Evolutionary conservation across 2,329 filamentous ascomycete species (phyloP).

Genomic region (Xylariaceae sp.): DNA sequence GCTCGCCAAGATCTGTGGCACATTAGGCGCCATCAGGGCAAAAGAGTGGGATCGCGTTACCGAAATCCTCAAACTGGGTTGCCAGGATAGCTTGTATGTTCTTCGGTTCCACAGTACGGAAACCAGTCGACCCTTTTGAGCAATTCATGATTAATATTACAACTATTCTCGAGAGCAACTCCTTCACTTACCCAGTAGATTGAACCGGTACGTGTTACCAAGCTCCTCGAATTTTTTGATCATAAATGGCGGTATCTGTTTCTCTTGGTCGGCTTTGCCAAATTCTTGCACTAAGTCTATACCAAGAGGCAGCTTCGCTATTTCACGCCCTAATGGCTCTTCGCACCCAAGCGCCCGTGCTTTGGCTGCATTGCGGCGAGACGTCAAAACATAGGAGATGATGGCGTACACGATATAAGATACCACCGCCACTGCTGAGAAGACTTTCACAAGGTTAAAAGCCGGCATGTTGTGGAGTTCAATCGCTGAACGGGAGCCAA

Average conservation of each 20-base stretch:
- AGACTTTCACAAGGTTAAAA: too few species aligned
- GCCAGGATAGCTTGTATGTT: neutral
- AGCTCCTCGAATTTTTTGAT: neutral
- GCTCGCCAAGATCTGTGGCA: neutral
- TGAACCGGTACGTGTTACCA: neutral
- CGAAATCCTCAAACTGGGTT: neutral
- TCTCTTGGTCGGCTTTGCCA: neutral
- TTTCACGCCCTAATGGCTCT: neutral
- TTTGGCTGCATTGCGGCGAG: neutral
- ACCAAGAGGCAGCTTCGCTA: neutral
- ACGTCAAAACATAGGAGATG: neutral
- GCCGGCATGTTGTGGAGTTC: too few species aligned
- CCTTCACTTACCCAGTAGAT: neutral
- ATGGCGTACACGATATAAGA: neutral
- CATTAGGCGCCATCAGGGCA: neutral
- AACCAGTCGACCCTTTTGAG: constrained; percentile 3
- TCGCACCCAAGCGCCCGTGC: neutral
- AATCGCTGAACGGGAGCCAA: too few species aligned
- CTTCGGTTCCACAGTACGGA: neutral
- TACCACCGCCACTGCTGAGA: neutral
- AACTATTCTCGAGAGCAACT: neutral
- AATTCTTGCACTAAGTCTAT: neutral
- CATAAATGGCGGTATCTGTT: neutral
- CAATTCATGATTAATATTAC: neutral
- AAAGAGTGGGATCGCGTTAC: neutral